Evolutionary conservation across 108 stramenopile species (phyloP).

Genomic region (Cylindrotheca fusiformis): DNA sequence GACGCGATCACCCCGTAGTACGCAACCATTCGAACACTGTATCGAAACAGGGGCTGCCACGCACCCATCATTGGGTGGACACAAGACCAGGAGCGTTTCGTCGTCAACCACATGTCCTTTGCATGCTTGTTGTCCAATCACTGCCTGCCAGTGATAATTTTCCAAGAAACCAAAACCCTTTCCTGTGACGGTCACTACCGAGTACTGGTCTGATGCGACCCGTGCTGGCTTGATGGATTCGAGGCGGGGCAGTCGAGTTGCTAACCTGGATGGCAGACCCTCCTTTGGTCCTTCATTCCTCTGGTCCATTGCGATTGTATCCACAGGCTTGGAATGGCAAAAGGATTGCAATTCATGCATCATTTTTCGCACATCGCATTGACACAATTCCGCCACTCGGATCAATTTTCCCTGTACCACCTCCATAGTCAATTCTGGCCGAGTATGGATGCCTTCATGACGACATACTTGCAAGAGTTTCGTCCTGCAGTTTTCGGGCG

Average conservation of each 20-base stretch:
- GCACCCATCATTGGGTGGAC: slow-evolving; percentile 41
- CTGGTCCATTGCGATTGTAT: background rate
- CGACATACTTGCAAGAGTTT: slow-evolving; percentile 43
- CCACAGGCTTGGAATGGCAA: slow-evolving; percentile 3
- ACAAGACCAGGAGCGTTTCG: slow-evolving; percentile 49
- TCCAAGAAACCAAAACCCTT: slow-evolving; percentile 31
- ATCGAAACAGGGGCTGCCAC: slow-evolving; percentile 1
- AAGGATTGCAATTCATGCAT: slow-evolving; percentile 62
- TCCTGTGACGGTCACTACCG: slow-evolving; percentile 53
- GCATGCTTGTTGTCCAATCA: slow-evolving; percentile 39
- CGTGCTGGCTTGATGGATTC: slow-evolving; percentile 9
- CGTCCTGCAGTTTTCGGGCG: slow-evolving; percentile 46
- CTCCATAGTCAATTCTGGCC: slow-evolving; percentile 7
- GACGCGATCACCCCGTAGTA: background rate
- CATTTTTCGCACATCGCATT: slow-evolving; percentile 67
- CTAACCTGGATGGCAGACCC: background rate
- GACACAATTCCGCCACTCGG: slow-evolving; percentile 40
- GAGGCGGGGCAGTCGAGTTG: background rate
- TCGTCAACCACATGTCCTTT: slow-evolving; percentile 45
- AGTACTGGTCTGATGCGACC: slow-evolving; percentile 35
- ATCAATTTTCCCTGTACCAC: slow-evolving; percentile 20
- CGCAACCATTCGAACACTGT: background rate
- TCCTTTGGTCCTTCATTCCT: background rate
- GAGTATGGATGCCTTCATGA: slow-evolving; percentile 9
- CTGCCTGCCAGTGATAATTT: background rate